These are phyloP conservation scores for Lanzia echinophila DNA, from an alignment of 2,329 filamentous ascomycete genomes.

Conservation along the genomic window DNA sequence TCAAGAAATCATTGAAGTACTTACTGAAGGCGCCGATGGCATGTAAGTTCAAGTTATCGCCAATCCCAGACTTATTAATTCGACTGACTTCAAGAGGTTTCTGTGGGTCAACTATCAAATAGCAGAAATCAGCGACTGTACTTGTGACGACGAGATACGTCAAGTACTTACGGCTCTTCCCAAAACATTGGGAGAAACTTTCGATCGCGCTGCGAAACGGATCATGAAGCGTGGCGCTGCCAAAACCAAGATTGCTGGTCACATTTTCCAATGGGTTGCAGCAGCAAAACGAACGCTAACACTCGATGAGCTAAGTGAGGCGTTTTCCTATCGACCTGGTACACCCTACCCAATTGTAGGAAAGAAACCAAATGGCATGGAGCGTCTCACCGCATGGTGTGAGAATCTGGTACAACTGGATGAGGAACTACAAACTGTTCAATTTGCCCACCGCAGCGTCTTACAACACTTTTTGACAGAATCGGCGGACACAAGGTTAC, in stretches of 20 bases:
- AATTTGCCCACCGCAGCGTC: conserved; percentile 33
- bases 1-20: conserved; percentile 23
- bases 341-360: conserved; percentile 22
- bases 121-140: conserved; percentile 31
- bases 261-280: conserved; percentile 31
- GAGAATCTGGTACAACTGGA: conserved; percentile 31
- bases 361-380: conserved; percentile 25
- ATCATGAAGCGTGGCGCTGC: conserved; percentile 21
- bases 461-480: conserved; percentile 22
- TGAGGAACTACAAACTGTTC: conserved; percentile 28
- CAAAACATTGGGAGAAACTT: too few relatives aligned
- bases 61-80: conserved; percentile 7
- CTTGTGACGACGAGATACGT: conserved; percentile 31
- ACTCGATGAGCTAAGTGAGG: conserved; percentile 34
- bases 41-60: conserved; percentile 27
- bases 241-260: conserved; percentile 12
- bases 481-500: not conserved
- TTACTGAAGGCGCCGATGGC: conserved; percentile 29
- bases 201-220: conserved; percentile 12
- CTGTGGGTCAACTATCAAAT: conserved; percentile 36
- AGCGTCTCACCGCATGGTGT: conserved; percentile 29
- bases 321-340: conserved; percentile 32
- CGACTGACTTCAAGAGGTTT: conserved; percentile 28
- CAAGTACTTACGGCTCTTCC: conserved; percentile 24
- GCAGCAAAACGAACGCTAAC: conserved; percentile 30